Evolutionary conservation across 805 yeast species (phyloP).

Genomic region (Phaffomyces thermotolerans): DNA sequence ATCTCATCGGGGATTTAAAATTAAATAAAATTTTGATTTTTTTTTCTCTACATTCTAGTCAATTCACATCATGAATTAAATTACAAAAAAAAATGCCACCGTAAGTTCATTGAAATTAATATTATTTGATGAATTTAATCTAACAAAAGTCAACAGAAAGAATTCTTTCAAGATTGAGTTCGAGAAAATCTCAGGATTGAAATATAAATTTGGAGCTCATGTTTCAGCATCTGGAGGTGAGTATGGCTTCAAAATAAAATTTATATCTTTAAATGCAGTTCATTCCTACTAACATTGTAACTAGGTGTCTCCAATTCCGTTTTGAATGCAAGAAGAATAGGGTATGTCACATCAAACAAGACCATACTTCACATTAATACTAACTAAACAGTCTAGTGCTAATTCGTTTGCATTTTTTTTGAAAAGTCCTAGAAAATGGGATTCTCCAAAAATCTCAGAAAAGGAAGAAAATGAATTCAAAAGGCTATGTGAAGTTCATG

Average conservation of each 20-base stretch:
- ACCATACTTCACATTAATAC: background rate
- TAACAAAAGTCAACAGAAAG: conserved; percentile 9
- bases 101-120: conserved; percentile 8
- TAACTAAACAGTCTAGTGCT: conserved; percentile 30
- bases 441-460: conserved; percentile 62
- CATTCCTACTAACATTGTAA: background rate
- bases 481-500: conserved; percentile 49
- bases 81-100: conserved; percentile 16
- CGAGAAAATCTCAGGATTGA: conserved; percentile 36
- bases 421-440: conserved; percentile 90
- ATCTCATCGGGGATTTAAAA: no score
- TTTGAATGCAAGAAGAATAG: conserved; percentile 45
- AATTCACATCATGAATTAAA: no score
- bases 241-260: background rate
- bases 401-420: conserved; percentile 87
- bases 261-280: background rate
- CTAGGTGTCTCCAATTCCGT: conserved; percentile 56
- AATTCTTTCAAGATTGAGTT: conserved; percentile 24
- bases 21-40: no score
- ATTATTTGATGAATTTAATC: background rate
- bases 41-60: no score
- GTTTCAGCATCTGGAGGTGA: conserved; percentile 74
- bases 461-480: conserved; percentile 65
- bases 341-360: conserved; percentile 23
- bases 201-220: conserved; percentile 79